Evolutionary conservation across 352 stramenopile species (phyloP), one percentile per base, ranked within the genome.

Genomic region (Phytophthora pini): DNA sequence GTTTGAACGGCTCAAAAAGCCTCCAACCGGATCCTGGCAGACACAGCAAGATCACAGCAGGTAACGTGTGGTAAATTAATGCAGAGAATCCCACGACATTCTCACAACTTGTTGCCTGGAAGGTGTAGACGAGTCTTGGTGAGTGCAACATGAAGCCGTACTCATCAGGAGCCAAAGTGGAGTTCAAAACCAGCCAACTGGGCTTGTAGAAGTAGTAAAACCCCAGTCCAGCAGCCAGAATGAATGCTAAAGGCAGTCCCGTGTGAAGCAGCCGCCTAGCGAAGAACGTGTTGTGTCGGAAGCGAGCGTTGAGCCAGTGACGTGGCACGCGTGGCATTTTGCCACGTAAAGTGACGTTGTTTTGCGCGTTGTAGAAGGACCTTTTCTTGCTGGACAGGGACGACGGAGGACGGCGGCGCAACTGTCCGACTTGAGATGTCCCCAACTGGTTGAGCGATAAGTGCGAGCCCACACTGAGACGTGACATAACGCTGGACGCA

Each of bases 261-360:
- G 82, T 72, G 32, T 70, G 72, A 41, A 94, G 31, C 39, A 95
- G 39, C 0, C 85, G 79, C 22, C 72, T 69, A 4, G 87, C 86
- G 43, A 95, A 95, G 68, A 93, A 95, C 38, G 84, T 89, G 61
- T 94, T 95, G 60, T 89, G 67, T 6, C 78, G 66, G 63, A 79
- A 91, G 46, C 79, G 72, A 20, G 79, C 82, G 47, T 68, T 80
- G 13, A 94, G 72, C 56, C 84, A 90, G 38, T 80, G 65, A 27
- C 58, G 69, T 5, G 84, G 86, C 56, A 94, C 77, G 4, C 34
- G 56, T 22, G 85, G 85, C 66, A 85, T 80, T 13, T 68, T 61
- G 24, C 85, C 85, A 1, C 73, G 64, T 31, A 93, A 53, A 1
- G 73, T 32, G 1, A 45, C 32, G 15, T 11, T 51, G 15, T 22